Conservation (phyloP, 768 basidiomycete genomes). For the Boletellus emodensis region DNA sequence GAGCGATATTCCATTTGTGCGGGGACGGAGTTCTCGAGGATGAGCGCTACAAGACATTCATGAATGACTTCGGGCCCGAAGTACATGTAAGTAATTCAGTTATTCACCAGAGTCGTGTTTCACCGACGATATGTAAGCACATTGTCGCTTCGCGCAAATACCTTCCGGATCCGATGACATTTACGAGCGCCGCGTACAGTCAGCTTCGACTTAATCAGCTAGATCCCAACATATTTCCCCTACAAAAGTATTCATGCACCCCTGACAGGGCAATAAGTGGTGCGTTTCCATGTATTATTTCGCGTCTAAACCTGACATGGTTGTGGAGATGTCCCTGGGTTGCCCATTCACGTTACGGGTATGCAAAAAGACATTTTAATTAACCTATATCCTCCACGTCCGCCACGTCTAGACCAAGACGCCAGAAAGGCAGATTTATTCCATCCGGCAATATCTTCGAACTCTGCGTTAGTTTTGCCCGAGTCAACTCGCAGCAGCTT, state of each 20-base stretch:
- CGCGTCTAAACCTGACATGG: neutral
- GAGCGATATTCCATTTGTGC: slow-evolving; percentile 63
- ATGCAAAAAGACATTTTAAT: slow-evolving; percentile 43
- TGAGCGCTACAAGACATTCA: slow-evolving; percentile 64
- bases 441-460: slow-evolving; percentile 22
- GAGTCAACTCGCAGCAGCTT: slow-evolving; percentile 38
- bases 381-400: slow-evolving; percentile 44
- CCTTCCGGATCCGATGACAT: slow-evolving; percentile 62
- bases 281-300: slow-evolving; percentile 12
- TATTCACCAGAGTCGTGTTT: neutral
- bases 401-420: slow-evolving; percentile 36
- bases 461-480: slow-evolving; percentile 17
- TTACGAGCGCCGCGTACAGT: slow-evolving; percentile 67
- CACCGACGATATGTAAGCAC: slow-evolving; percentile 49
- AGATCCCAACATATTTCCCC: slow-evolving; percentile 68
- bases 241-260: slow-evolving; percentile 51
- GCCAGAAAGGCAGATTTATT: slow-evolving; percentile 29
- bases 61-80: slow-evolving; percentile 58
- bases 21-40: slow-evolving; percentile 71
- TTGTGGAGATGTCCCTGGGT: slow-evolving; percentile 33
- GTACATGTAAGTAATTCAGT: slow-evolving; percentile 49
- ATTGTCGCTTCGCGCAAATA: slow-evolving; percentile 64
- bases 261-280: slow-evolving; percentile 39
- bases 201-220: slow-evolving; percentile 70
- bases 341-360: slow-evolving; percentile 44